These are phyloP conservation scores for Penicillium sp. DNA, from an alignment of 2,329 filamentous ascomycete genomes.

Conservation along the genomic window DNA sequence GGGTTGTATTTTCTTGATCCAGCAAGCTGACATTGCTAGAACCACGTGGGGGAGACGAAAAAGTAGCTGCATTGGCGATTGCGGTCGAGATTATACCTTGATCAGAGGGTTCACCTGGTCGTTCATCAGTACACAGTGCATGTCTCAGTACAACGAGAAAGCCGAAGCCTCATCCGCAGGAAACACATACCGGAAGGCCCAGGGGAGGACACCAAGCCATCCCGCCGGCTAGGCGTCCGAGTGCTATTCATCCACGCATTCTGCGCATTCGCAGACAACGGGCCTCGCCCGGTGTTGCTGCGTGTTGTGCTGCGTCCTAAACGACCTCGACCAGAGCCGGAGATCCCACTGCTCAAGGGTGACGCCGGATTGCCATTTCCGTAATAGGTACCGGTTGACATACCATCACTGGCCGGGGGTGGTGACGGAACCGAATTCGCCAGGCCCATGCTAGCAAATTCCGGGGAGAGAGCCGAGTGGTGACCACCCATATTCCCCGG, in stretches of 20 bases:
- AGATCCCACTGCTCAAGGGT: constrained; percentile 68
- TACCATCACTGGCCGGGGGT: constrained; percentile 48
- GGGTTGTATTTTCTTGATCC: constrained; percentile 67
- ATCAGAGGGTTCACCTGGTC: constrained; percentile 46
- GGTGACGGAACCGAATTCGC: constrained; percentile 51
- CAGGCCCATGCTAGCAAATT: constrained; percentile 66
- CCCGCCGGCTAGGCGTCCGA: constrained; percentile 52
- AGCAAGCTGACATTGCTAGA: constrained; percentile 80
- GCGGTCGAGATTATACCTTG: constrained; percentile 90
- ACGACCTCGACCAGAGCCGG: constrained; percentile 80
- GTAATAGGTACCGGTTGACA: constrained; percentile 56
- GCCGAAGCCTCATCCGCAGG: constrained; percentile 4
- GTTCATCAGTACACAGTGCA: constrained; percentile 11
- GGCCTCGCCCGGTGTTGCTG: constrained; percentile 61
- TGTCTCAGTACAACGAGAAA: constrained; percentile 10
- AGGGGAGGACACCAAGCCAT: constrained; percentile 49
- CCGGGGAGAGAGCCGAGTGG: constrained; percentile 61
- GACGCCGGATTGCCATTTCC: constrained; percentile 58
- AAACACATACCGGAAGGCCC: constrained; percentile 40
- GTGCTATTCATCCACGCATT: constrained; percentile 56
- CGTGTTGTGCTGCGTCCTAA: constrained; percentile 63
- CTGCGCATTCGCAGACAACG: constrained; percentile 62
- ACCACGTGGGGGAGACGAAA: constrained; percentile 61
- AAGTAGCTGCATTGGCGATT: constrained; percentile 82
- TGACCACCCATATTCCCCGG: constrained; percentile 70